Evolutionary conservation across 306 rosid genomes (phyloP), one percentile per base, ranked within the genome.

Genomic region (Ochetophila trinervis): DNA sequence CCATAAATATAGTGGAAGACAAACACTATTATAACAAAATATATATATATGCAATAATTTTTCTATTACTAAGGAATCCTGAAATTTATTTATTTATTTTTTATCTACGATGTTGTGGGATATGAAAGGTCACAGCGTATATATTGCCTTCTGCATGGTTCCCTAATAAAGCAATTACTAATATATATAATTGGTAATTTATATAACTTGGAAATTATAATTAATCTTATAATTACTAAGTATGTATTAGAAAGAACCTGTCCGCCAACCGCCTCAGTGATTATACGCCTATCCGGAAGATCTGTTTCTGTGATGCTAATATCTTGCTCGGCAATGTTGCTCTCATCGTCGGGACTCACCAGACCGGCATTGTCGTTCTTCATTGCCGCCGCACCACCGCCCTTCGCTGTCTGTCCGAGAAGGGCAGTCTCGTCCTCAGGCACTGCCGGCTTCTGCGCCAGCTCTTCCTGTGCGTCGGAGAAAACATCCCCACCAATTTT

Each of bases 371-470:
- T 80, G 70, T 73, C 82, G 6, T 83, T 81, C 34, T 63, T 64
- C 5, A 0, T 32, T 9, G 88, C 85, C 0, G 86, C 74, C 0
- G 88, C 87, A 0, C 76, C 79, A 12, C 82, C 84, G 22, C 79
- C 83, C 70, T 80, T 83, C 32, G 50, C 62, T 5, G 70, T 74
- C 66, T 59, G 53, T 1, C 87, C 91, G 0, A 77, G 58, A 21
- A 70, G 20, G n/a, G 51, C 22, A n/a, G 8, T 78, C 74, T 85
- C 91, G 6, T 84, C 93, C 66, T 47, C 56, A 0, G 88, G 86
- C 5, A 82, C 40, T 51, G 79, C 84, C 53, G 62, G 23, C 69
- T 79, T 78, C 21, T 48, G 50, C 6, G 73, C 78, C 3, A 87
- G 77, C 21, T 73, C 80, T 4, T 89, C 83, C 22, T 81, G 17